Percentiles rank a stretch among this genome's conserved stretches.
phyloP scores from a whole-genome alignment of 2,329 filamentous ascomycete species.

The Clonostachys rhizophaga region DNA sequence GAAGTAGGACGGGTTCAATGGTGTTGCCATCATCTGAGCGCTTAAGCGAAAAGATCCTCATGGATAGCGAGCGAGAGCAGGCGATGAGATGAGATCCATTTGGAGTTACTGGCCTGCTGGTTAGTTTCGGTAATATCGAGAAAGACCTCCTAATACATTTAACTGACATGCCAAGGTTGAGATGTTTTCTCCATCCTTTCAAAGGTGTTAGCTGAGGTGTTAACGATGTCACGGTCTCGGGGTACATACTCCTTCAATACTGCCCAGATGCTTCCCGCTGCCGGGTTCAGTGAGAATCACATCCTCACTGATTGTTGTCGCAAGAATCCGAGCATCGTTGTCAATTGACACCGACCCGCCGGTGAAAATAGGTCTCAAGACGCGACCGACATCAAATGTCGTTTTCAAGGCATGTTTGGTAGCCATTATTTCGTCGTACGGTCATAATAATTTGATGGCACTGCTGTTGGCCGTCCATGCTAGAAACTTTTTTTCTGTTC shows the following conservation, averaged over 20 bases:
- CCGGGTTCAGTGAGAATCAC: conserved; percentile 80
- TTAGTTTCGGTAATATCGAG: background rate
- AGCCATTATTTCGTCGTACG: conserved; percentile 39
- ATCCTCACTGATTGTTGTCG: conserved; percentile 89
- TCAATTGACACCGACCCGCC: conserved; percentile 84
- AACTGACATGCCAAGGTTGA: conserved; percentile 64
- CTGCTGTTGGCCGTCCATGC: background rate
- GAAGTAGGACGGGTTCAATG: conserved; percentile 63
- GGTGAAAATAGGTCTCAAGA: conserved; percentile 90
- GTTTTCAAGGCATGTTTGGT: conserved; percentile 68
- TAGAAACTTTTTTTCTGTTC: conserved; percentile 4
- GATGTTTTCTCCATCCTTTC: conserved; percentile 71
- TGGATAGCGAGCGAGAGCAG: conserved; percentile 91
- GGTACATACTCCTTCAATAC: conserved; percentile 72
- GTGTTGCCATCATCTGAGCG: conserved; percentile 49
- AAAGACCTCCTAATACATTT: background rate
- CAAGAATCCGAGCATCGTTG: conserved; percentile 74
- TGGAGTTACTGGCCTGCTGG: conserved; percentile 62
- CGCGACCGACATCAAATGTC: conserved; percentile 79
- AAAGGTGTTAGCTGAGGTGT: conserved; percentile 8
- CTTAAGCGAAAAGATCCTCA: conserved; percentile 81
- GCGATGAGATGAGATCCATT: conserved; percentile 83
- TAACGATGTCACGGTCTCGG: background rate
- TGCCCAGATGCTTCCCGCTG: conserved; percentile 76
- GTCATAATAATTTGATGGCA: conserved; percentile 6